Evolutionary conservation across 75 land plant species (phyloP), one percentile per base, ranked within the genome.

Genomic region (Azolla pinnata): DNA sequence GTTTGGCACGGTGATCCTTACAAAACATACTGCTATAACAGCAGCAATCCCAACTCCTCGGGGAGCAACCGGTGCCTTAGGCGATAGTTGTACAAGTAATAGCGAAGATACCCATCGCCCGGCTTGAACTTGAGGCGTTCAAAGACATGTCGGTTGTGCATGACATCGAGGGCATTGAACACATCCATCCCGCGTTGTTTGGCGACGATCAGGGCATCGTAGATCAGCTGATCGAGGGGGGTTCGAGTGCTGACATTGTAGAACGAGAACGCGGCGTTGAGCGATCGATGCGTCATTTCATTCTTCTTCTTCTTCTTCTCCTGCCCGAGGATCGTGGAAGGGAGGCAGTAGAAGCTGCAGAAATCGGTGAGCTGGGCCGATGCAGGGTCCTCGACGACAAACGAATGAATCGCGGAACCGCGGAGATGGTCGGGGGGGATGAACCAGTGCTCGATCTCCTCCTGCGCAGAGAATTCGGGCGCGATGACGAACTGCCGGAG

Each of bases 71-170:
- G 62, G 12, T 25, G 61, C 31, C 57, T 49, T 9, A 75, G 45
- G 21, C 74, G 66, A 57, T 75, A 75, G 56, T 75, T 75, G 68
- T 75, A 75, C 31, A 75, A 60, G 29, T 75, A 75, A 31, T 70
- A 75, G 33, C 64, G 77, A 50, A 75, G 75, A 26, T 75, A 62
- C 1, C 77, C 77, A 64, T 75, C 74, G 2, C 77, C 74, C 12
- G 75, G 75, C 20, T 64, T 72, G 29, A 75, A 75, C 44, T 75
- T 75, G 38, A 75, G 30, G 58, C 71, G 75, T 62, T 70, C 64
- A 17, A 69, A 40, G 44, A 75, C 63, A 17, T 46, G 32, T 45
- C 52, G 61, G 48, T 75, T 74, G 12, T 71, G 68, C 77, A 75
- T 75, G 32, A 70, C 59, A 50, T 75, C 68, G 30, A 75, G 68